These are phyloP conservation scores for Globisporangium cystogenes DNA, from an alignment of 352 stramenopile species.

Conservation along the genomic window DNA sequence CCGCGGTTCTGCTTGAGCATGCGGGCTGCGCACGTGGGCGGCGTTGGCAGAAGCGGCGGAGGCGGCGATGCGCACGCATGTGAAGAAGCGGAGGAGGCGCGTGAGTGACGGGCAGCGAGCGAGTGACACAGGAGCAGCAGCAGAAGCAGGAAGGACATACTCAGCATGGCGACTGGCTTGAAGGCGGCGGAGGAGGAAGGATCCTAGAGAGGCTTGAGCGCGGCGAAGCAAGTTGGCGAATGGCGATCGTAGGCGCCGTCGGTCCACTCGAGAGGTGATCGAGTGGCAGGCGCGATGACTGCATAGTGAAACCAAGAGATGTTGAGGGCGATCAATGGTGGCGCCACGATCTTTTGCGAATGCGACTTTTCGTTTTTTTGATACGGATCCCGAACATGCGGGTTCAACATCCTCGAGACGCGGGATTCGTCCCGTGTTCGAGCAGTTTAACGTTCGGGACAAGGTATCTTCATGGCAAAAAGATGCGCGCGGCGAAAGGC, in stretches of 20 bases:
- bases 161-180: slow-evolving; percentile 17
- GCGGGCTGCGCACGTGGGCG: slow-evolving; percentile 20
- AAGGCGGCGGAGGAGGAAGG: too few species aligned
- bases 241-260: too few species aligned
- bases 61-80: not conserved
- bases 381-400: not conserved
- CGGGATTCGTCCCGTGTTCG: not conserved
- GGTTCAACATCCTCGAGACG: not conserved
- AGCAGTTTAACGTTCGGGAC: not conserved
- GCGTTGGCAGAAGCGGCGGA: not conserved
- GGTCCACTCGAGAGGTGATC: too few species aligned
- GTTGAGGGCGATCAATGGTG: too few species aligned
- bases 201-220: too few species aligned
- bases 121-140: not conserved
- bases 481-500: not conserved
- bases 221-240: not conserved
- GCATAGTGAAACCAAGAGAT: not conserved
- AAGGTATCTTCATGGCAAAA: not conserved
- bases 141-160: slow-evolving; percentile 15
- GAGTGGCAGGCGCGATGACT: too few species aligned
- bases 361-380: slow-evolving; percentile 5
- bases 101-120: not conserved
- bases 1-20: slow-evolving; percentile 51
- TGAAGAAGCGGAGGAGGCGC: not conserved
- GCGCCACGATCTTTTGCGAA: not conserved